phyloP scores from a whole-genome alignment of 441 rosid species.

The Cnidoscolus chayamansa region DNA sequence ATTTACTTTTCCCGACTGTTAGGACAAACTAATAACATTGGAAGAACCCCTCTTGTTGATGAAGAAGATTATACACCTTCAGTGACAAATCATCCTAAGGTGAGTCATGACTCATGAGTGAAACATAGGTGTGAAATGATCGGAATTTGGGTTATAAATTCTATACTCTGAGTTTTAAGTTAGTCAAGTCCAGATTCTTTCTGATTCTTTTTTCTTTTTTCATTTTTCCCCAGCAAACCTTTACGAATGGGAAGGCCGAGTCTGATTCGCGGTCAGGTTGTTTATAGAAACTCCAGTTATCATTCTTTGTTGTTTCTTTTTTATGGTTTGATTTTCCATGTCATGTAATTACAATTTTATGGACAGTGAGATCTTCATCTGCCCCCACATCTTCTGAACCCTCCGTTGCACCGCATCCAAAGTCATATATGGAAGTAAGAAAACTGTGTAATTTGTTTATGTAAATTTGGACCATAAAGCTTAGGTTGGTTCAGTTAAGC shows the following conservation, averaged over 20 bases:
- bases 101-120: constrained; percentile 26
- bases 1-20: constrained; percentile 20
- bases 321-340: constrained; percentile 17
- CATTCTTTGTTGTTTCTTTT: constrained; percentile 13
- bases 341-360: constrained; percentile 21
- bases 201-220: neutral
- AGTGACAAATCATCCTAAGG: constrained; percentile 45
- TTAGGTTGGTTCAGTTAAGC: neutral
- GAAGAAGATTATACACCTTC: constrained; percentile 45
- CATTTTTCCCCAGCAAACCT: constrained; percentile 41
- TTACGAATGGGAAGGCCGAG: constrained; percentile 57
- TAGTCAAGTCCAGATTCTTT: constrained; percentile 5
- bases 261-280: constrained; percentile 57
- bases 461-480: neutral
- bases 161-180: constrained; percentile 9
- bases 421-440: constrained; percentile 87
- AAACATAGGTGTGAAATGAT: constrained; percentile 11
- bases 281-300: constrained; percentile 9
- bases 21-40: constrained; percentile 49
- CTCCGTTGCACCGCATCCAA: constrained; percentile 69
- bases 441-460: neutral
- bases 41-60: constrained; percentile 37
- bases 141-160: constrained; percentile 15
- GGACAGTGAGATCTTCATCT: constrained; percentile 62
- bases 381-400: constrained; percentile 56